These are phyloP conservation scores for Thalassiosira ordinaria DNA, from an alignment of 352 stramenopile genomes.

Conservation along the genomic window DNA sequence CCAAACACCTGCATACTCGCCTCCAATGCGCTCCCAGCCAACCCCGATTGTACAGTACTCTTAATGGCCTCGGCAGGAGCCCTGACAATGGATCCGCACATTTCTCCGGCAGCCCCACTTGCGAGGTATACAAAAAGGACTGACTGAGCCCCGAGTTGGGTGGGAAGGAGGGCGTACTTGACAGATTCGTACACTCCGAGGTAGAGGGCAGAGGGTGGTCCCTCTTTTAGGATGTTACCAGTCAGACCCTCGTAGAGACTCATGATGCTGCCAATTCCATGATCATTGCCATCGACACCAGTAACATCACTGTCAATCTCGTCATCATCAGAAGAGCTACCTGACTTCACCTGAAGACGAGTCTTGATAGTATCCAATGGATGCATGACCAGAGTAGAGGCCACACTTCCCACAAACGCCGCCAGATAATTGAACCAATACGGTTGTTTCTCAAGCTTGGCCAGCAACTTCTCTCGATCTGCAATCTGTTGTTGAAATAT, in stretches of 20 bases:
- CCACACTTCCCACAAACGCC: slow-evolving; percentile 40
- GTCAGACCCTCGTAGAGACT: slow-evolving; percentile 53
- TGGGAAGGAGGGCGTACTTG: slow-evolving; percentile 39
- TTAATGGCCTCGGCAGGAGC: slow-evolving; percentile 63
- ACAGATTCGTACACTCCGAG: slow-evolving; percentile 61
- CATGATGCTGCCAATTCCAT: neutral
- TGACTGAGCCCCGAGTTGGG: neutral
- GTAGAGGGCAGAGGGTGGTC: slow-evolving; percentile 62
- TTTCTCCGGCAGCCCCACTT: slow-evolving; percentile 41
- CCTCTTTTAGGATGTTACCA: slow-evolving; percentile 66
- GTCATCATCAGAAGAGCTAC: no score
- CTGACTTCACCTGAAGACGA: slow-evolving; percentile 31
- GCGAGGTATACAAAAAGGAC: neutral
- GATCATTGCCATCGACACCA: slow-evolving; percentile 19
- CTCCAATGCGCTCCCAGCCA: slow-evolving; percentile 24
- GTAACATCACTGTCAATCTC: no score
- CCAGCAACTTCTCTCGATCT: slow-evolving; percentile 27
- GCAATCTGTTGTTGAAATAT: neutral
- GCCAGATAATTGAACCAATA: slow-evolving; percentile 64
- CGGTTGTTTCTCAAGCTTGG: slow-evolving; percentile 47
- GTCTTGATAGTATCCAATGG: slow-evolving; percentile 69
- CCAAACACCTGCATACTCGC: slow-evolving; percentile 24
- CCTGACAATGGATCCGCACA: slow-evolving; percentile 49
- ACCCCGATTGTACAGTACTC: slow-evolving; percentile 41
- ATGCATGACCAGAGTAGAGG: slow-evolving; percentile 61